Conservation (phyloP, 805 yeast genomes). For the Yarrowia bubula region DNA sequence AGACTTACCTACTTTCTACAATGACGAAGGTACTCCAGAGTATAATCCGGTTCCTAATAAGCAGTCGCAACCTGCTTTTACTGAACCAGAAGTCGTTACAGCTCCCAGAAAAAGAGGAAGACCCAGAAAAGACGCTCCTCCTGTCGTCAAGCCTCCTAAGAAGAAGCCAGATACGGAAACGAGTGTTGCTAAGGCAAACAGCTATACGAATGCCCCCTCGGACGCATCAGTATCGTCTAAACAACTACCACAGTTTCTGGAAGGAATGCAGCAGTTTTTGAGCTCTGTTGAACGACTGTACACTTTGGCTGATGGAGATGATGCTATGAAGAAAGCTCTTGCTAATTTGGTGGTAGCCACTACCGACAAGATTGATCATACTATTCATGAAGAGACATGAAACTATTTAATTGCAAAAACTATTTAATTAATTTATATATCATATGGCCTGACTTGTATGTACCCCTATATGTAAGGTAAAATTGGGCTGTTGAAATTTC, state of each 20-base stretch:
- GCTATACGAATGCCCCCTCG: not conserved
- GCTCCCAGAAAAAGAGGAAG: not conserved
- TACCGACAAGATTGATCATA: not conserved
- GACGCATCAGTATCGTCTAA: not conserved
- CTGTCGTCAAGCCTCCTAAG: not conserved
- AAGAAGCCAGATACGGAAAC: not conserved
- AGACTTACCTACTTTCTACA: too few relatives aligned
- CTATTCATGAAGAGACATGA: too few relatives aligned
- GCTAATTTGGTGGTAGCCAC: not conserved
- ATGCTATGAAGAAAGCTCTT: not conserved
- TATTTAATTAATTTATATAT: too few relatives aligned
- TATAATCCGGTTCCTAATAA: not conserved
- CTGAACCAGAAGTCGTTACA: not conserved
- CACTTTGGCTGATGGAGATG: constrained; percentile 3
- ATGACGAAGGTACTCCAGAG: not conserved
- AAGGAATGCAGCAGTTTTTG: not conserved
- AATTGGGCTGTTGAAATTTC: too few relatives aligned
- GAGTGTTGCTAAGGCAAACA: too few relatives aligned
- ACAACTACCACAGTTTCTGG: not conserved
- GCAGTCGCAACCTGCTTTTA: too few relatives aligned
- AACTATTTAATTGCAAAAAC: too few relatives aligned
- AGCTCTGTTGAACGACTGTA: constrained; percentile 1
- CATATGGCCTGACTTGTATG: too few relatives aligned
- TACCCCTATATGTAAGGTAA: too few relatives aligned
- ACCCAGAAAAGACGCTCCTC: not conserved